Evolutionary conservation across 257 asterid genomes (phyloP), one percentile per base, ranked within the genome.

Genomic region (Solanum virginianum): DNA sequence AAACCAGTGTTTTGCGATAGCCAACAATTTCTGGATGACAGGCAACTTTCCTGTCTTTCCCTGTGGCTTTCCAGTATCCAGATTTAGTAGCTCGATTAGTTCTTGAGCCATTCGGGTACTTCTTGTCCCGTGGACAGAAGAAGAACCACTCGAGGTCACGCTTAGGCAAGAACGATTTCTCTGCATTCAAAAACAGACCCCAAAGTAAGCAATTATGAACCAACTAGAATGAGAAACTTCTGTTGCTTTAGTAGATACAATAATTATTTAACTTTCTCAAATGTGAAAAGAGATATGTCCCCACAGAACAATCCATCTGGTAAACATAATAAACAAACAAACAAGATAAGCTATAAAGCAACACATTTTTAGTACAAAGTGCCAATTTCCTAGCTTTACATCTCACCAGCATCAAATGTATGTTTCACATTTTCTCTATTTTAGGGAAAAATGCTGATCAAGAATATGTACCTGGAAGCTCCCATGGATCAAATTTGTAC

Each of bases 11-110:
- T 81, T 91, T 91, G 55, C 93, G 90, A 60, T 84, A 91, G 4
- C 92, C 92, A 45, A 80, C 47, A 2, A 75, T 88, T 54, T 53
- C 72, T 39, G 93, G 88, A 56, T 88, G 90, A 83, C 93, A 89
- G 17, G 84, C 89, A 24, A 91, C 84, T 84, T 88, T 89, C 85
- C 91, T 65, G 84, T 91, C 93, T 80, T 89, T 91, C 57, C 93
- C 93, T 4, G 93, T 91, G 45, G 93, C 93, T 70, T 91, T 91
- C 93, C 93, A 91, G 91, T 91, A 91, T 41, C 93, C 93, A 9
- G 91, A 87, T 88, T 84, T 89, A 49, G 93, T 91, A 39, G 93
- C 92, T 79, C 93, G 88, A 32, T 91, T 91, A 24, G 91, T 91
- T 57, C 93, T 82, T 43, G 92, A 91, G 5, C 93, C 93, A 63